phyloP scores from a whole-genome alignment of 257 asterid species.

The Petrea volubilis region DNA sequence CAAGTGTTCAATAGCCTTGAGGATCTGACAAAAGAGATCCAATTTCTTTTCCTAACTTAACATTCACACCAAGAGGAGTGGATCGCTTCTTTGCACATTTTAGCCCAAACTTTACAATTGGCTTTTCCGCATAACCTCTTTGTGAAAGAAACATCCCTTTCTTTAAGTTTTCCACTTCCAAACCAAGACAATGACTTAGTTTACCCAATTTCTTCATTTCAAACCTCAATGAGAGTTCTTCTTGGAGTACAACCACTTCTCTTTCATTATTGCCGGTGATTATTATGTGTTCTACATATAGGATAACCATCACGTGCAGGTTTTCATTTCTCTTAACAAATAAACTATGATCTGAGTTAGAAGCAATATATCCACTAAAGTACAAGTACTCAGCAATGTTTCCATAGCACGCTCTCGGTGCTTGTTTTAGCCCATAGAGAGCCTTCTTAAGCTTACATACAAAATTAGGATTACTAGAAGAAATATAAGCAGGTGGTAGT shows the following conservation, averaged over 20 bases:
- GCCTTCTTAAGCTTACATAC: constrained; percentile 18
- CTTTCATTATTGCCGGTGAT: background rate
- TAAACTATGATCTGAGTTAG: constrained; percentile 12
- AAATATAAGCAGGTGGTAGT: background rate
- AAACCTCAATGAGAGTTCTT: constrained; percentile 13
- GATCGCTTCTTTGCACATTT: no score
- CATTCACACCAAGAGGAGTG: no score
- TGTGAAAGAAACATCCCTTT: no score
- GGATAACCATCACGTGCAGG: background rate
- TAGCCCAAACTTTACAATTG: no score
- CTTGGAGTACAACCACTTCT: constrained; percentile 4
- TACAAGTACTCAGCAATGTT: constrained; percentile 11
- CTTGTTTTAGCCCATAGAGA: background rate
- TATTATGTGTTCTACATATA: constrained; percentile 17
- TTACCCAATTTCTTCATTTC: constrained; percentile 23
- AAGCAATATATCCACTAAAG: constrained; percentile 5
- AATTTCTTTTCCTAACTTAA: no score
- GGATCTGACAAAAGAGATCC: no score
- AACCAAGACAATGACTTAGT: constrained; percentile 10
- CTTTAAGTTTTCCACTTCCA: background rate
- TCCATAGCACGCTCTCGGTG: constrained; percentile 19
- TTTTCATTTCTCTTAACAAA: constrained; percentile 5
- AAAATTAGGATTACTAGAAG: background rate
- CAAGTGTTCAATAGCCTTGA: no score
- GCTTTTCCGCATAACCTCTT: no score